Percentiles rank a stretch among this genome's conserved stretches.
These are phyloP conservation scores for Endothia cerciana DNA, from an alignment of 2,329 filamentous ascomycete genomes.

Conservation along the genomic window DNA sequence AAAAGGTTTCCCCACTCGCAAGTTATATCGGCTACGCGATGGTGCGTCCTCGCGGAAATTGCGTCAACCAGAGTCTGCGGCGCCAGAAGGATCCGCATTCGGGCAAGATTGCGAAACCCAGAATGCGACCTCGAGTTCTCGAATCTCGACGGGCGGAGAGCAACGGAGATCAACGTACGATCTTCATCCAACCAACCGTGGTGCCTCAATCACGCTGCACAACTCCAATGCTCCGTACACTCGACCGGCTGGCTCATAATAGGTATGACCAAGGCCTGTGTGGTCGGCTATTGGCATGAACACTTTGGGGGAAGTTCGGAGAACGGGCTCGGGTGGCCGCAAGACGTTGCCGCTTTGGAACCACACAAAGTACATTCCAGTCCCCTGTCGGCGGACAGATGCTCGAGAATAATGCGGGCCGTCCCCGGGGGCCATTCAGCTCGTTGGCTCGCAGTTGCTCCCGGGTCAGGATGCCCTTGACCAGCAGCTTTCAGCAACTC, in stretches of 20 bases:
- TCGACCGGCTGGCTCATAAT: slow-evolving; percentile 10
- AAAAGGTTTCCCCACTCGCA: slow-evolving; percentile 26
- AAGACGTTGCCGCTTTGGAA: slow-evolving; percentile 4
- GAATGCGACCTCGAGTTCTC: slow-evolving; percentile 2
- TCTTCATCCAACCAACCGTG: neutral
- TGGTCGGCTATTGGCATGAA: slow-evolving; percentile 27
- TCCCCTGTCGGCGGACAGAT: slow-evolving; percentile 22
- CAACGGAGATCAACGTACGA: slow-evolving; percentile 1
- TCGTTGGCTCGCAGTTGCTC: neutral
- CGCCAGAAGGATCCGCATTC: slow-evolving; percentile 17
- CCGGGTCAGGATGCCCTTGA: slow-evolving; percentile 3
- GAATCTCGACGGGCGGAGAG: neutral
- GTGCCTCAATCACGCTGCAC: neutral
- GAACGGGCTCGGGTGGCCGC: slow-evolving; percentile 3
- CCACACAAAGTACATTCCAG: slow-evolving; percentile 8
- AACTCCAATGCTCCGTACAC: slow-evolving; percentile 10
- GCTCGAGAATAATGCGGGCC: slow-evolving; percentile 24
- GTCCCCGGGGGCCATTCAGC: slow-evolving; percentile 15
- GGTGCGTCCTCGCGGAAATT: slow-evolving; percentile 28
- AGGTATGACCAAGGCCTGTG: slow-evolving; percentile 4
- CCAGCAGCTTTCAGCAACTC: neutral
- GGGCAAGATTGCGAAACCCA: slow-evolving; percentile 28
- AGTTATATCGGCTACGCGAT: slow-evolving; percentile 29
- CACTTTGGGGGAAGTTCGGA: slow-evolving; percentile 17
- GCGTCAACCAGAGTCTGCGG: slow-evolving; percentile 23